Conservation (phyloP, 129 eudicot genomes). For the Escallonia herrerae region DNA sequence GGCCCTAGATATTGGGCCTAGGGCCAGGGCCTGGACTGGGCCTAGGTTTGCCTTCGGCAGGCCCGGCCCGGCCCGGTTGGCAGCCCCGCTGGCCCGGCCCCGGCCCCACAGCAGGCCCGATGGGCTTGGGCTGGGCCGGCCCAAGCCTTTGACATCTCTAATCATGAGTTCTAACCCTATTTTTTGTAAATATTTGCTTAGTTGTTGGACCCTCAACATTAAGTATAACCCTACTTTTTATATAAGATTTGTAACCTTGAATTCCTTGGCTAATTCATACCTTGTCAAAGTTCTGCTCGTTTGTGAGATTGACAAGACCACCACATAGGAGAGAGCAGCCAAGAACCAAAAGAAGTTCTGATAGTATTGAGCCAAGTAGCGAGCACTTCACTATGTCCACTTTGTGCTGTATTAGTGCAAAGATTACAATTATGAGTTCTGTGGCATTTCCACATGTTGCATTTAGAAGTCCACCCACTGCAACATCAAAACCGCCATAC, state of each 20-base stretch:
- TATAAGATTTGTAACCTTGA: neutral
- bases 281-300: constrained; percentile 37
- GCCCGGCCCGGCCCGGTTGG: too few relatives aligned
- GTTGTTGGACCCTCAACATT: too few relatives aligned
- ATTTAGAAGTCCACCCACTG: constrained; percentile 65
- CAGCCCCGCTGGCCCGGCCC: too few relatives aligned
- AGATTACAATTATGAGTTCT: constrained; percentile 46
- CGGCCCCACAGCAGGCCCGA: too few relatives aligned
- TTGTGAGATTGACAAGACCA: constrained; percentile 40
- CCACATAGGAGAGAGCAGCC: constrained; percentile 55
- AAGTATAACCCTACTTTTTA: neutral
- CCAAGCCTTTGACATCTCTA: too few relatives aligned
- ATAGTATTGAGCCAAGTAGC: constrained; percentile 47
- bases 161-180: too few relatives aligned
- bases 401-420: constrained; percentile 37
- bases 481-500: neutral
- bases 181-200: too few relatives aligned
- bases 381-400: constrained; percentile 46
- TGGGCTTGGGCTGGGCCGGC: too few relatives aligned
- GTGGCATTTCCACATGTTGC: constrained; percentile 72
- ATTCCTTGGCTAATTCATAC: constrained; percentile 3
- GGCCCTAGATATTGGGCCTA: too few relatives aligned
- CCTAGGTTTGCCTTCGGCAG: too few relatives aligned
- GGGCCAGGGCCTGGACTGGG: too few relatives aligned
- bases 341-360: constrained; percentile 50